Evolutionary conservation across 2,329 filamentous ascomycete species (phyloP).

Genomic region (Davidsoniella virescens): DNA sequence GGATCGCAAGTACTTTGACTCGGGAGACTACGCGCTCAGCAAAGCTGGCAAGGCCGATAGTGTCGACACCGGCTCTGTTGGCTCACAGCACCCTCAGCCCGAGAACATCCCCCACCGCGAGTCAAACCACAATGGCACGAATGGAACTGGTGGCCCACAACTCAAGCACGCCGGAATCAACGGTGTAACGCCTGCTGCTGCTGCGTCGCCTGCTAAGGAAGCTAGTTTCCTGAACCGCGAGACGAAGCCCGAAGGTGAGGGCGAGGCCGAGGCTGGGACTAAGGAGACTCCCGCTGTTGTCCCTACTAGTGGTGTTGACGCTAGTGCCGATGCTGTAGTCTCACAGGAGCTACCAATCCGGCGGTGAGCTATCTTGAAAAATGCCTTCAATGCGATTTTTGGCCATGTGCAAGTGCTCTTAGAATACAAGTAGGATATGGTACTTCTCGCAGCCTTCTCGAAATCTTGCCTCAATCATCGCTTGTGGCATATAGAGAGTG

Average conservation of each 20-base stretch:
- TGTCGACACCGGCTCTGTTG: conserved; percentile 83
- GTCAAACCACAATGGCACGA: conserved; percentile 34
- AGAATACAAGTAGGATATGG: no score
- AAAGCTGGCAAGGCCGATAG: conserved; percentile 95
- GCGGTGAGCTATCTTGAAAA: conserved; percentile 1
- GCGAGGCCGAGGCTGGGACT: conserved; percentile 3
- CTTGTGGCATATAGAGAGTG: no score
- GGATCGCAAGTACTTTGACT: conserved; percentile 98
- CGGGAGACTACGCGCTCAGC: conserved; percentile 86
- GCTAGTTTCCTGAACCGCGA: conserved; percentile 72
- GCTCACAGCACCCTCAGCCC: conserved; percentile 83
- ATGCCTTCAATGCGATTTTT: not conserved
- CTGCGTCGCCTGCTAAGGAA: conserved; percentile 77
- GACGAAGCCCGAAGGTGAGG: conserved; percentile 41
- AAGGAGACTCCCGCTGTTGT: not conserved
- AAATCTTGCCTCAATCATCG: not conserved
- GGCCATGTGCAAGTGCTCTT: not conserved
- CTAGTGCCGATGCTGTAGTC: not conserved
- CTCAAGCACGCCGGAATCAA: conserved; percentile 28
- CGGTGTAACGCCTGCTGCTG: conserved; percentile 13
- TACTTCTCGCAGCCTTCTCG: not conserved
- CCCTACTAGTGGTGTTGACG: not conserved
- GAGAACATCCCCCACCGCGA: conserved; percentile 76
- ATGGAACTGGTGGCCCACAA: conserved; percentile 18
- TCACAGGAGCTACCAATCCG: conserved; percentile 5